Evolutionary conservation across 2,329 filamentous ascomycete species (phyloP), one percentile per base, ranked within the genome.

Genomic region (Xylariomycetidae sp.): DNA sequence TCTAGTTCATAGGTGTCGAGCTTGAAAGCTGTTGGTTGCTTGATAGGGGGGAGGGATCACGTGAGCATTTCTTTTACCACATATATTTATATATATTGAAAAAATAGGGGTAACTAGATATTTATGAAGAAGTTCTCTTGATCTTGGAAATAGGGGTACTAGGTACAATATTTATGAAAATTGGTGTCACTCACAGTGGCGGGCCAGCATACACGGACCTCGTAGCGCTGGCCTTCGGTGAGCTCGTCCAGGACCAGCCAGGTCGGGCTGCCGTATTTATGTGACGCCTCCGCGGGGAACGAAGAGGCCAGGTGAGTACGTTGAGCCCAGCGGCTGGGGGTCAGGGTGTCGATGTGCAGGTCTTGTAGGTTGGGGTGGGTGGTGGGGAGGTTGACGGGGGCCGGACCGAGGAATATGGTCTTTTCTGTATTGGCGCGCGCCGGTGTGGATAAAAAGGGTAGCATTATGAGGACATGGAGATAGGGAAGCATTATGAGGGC

Each of bases 131-230:
- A n/a, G n/a, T n/a, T n/a, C n/a, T n/a, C n/a, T n/a, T n/a, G n/a
- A n/a, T n/a, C n/a, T n/a, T n/a, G n/a, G n/a, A n/a, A n/a, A n/a
- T n/a, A n/a, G n/a, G n/a, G n/a, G n/a, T n/a, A n/a, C n/a, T n/a
- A n/a, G n/a, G n/a, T n/a, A n/a, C n/a, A 33, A 46, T 44, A 46
- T 31, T 25, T 38, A 30, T 30, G 30, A 30, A 31, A 29, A 16
- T 26, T 32, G 33, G 27, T 6, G 29, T 33, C 19, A 72, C 85
- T 62, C 72, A 95, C 90, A 40, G 83, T 92, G 25, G 92, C 92
- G 40, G 88, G 73, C 89, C 90, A 98, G 64, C 90, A 97, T 39
- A 96, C 72, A 34, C 92, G 80, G 30, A 94, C 74, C 67, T 98
- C 92, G 69, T 97, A 96, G 45, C 88, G 76, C 52, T 83, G 82